These are phyloP conservation scores for Begonia peltatifolia DNA, from an alignment of 306 rosid species.

Conservation along the genomic window DNA sequence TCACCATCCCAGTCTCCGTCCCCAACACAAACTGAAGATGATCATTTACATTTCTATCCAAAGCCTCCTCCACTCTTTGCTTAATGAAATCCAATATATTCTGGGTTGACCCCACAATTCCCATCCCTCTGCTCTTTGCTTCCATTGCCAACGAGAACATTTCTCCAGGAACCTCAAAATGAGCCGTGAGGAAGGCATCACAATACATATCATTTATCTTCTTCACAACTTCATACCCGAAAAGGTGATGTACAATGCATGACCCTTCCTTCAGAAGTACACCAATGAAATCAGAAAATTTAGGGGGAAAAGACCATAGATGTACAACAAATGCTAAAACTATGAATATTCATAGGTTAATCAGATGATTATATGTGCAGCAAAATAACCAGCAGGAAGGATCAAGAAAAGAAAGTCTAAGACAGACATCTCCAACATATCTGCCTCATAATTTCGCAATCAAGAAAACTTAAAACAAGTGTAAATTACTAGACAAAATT, in stretches of 20 bases:
- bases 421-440: too few relatives aligned
- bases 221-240: conserved; percentile 89
- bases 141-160: conserved; percentile 98
- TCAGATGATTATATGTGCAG: too few relatives aligned
- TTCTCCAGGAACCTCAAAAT: conserved; percentile 98
- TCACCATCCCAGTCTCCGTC: conserved; percentile 96
- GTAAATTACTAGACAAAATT: too few relatives aligned
- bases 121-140: conserved; percentile 98
- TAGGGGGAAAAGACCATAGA: too few relatives aligned
- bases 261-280: conserved; percentile 58
- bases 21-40: conserved; percentile 91
- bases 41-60: conserved; percentile 65
- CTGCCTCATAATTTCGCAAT: too few relatives aligned
- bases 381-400: too few relatives aligned
- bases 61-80: conserved; percentile 69
- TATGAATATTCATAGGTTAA: too few relatives aligned
- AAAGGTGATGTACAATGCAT: conserved; percentile 86
- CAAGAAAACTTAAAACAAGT: too few relatives aligned
- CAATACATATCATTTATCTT: conserved; percentile 83
- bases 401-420: too few relatives aligned
- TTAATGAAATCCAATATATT: conserved; percentile 83
- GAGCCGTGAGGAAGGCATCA: conserved; percentile 94
- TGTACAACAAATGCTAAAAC: too few relatives aligned
- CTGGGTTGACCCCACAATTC: conserved; percentile 84
- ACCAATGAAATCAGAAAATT: not conserved